Conservation (phyloP, 805 yeast species). For the Candida anglica region DNA sequence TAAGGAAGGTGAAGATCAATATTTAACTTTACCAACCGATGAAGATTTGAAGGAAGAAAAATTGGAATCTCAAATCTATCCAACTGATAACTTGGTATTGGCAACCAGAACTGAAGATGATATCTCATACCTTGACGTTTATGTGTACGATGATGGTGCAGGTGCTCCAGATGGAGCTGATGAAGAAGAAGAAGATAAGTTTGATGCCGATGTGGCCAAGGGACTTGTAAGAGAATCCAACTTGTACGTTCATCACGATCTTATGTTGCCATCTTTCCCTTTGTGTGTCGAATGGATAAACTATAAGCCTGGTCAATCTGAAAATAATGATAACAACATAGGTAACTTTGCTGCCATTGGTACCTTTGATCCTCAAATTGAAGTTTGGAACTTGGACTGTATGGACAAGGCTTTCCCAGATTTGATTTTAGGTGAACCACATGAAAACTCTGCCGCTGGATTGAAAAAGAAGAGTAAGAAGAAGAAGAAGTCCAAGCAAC, state of each 20-base stretch:
- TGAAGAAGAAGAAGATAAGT: constrained; percentile 64
- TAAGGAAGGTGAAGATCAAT: constrained; percentile 53
- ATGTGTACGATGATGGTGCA: constrained; percentile 91
- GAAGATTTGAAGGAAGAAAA: constrained; percentile 72
- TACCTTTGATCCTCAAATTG: constrained; percentile 96
- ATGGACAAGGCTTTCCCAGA: constrained; percentile 95
- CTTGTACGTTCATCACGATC: constrained; percentile 91
- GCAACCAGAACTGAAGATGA: constrained; percentile 97
- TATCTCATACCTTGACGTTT: constrained; percentile 85
- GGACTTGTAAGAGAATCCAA: constrained; percentile 71
- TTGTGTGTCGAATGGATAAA: constrained; percentile 94
- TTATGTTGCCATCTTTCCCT: constrained; percentile 97
- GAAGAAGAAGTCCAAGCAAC: constrained; percentile 46
- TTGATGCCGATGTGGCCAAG: constrained; percentile 69
- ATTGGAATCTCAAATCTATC: constrained; percentile 78
- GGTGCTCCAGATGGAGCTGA: constrained; percentile 69
- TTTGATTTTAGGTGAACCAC: constrained; percentile 78
- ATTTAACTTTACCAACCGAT: constrained; percentile 58
- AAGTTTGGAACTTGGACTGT: constrained; percentile 92
- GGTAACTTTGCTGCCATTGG: constrained; percentile 97
- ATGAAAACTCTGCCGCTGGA: constrained; percentile 36
- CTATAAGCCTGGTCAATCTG: constrained; percentile 54
- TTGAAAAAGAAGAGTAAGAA: constrained; percentile 43
- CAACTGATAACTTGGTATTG: constrained; percentile 84
- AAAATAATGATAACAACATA: constrained; percentile 34